Percentiles rank a stretch among this genome's conserved stretches.
These are phyloP conservation scores for Cladorrhinum sp. DNA, from an alignment of 2,329 filamentous ascomycete species.

Conservation along the genomic window DNA sequence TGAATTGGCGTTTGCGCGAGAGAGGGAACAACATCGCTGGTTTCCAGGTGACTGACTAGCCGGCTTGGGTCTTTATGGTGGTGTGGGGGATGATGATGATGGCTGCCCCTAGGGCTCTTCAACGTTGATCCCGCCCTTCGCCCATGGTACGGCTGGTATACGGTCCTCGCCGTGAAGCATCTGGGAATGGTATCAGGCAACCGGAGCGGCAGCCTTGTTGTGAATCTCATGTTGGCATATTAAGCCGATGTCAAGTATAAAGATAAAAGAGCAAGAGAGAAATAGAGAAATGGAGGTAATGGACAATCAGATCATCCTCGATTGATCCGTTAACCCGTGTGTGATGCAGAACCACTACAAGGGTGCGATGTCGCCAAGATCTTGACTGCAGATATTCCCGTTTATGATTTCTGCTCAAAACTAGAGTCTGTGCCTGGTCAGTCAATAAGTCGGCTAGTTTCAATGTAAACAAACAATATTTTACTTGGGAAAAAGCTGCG, in stretches of 20 bases:
- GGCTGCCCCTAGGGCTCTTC: slow-evolving; percentile 13
- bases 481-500: background rate
- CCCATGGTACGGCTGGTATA: background rate
- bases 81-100: slow-evolving; percentile 13
- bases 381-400: background rate
- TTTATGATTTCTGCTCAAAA: background rate
- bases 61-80: slow-evolving; percentile 35
- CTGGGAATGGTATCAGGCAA: slow-evolving; percentile 29
- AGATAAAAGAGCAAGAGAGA: background rate
- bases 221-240: slow-evolving; percentile 48
- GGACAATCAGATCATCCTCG: slow-evolving; percentile 5
- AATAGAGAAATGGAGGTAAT: background rate
- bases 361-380: background rate
- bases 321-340: background rate
- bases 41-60: slow-evolving; percentile 41
- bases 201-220: slow-evolving; percentile 38
- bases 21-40: slow-evolving; percentile 73
- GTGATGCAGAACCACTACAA: background rate
- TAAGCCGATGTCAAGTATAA: background rate
- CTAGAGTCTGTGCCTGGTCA: no score
- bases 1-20: slow-evolving; percentile 77
- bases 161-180: slow-evolving; percentile 5
- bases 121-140: slow-evolving; percentile 20
- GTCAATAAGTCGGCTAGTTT: background rate
- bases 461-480: background rate